Conservation (phyloP, 495 filamentous ascomycete genomes). For the Aspergillus hancockii region DNA sequence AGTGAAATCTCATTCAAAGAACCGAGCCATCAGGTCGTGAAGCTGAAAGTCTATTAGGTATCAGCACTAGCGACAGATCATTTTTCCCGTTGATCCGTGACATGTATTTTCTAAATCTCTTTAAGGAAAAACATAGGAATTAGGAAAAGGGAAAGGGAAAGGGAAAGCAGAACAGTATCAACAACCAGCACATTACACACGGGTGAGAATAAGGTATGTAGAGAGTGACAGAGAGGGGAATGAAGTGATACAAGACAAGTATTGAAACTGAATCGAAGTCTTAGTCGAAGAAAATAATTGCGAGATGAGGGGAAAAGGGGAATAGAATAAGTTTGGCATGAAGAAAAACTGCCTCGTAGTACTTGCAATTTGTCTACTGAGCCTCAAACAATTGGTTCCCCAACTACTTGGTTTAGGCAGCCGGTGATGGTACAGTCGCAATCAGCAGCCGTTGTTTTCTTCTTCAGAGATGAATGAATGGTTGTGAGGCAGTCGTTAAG, state of each 20-base stretch:
- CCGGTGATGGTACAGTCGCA: background rate
- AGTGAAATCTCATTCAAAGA: background rate
- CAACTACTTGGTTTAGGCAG: background rate
- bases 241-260: conserved; percentile 7
- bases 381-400: background rate
- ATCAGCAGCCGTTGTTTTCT: background rate
- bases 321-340: conserved; percentile 8
- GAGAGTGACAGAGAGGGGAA: conserved; percentile 7
- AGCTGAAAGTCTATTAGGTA: conserved; percentile 34
- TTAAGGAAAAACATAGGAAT: conserved; percentile 11
- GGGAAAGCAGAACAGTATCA: background rate
- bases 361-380: background rate
- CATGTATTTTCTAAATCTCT: conserved; percentile 30
- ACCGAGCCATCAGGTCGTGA: conserved; percentile 23
- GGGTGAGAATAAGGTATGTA: conserved; percentile 1
- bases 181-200: background rate
- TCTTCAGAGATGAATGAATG: background rate
- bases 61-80: conserved; percentile 32
- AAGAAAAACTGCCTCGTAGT: background rate
- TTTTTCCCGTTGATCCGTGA: conserved; percentile 27
- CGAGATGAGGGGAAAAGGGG: conserved; percentile 1
- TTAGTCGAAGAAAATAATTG: conserved; percentile 2
- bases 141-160: conserved; percentile 17
- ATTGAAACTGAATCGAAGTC: conserved; percentile 7
- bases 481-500: background rate